Evolutionary conservation across 2,329 filamentous ascomycete genomes (phyloP).

Genomic region (Knufia fluminis): DNA sequence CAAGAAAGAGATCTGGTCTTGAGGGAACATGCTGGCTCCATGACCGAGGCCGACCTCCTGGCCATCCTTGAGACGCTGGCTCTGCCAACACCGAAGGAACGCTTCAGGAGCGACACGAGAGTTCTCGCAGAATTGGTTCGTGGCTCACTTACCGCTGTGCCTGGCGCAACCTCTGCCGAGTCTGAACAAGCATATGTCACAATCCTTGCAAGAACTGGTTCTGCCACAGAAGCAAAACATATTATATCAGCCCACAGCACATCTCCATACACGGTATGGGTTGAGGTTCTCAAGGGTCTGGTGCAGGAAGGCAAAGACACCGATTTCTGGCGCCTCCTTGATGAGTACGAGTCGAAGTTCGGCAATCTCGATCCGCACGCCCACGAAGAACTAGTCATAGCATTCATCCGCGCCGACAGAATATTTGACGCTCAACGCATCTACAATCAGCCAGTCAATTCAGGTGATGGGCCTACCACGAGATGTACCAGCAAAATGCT

Average conservation of each 20-base stretch:
- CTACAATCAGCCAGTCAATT: slow-evolving; percentile 50
- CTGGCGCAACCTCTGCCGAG: slow-evolving; percentile 30
- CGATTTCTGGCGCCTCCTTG: slow-evolving; percentile 19
- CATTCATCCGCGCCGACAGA: slow-evolving; percentile 52
- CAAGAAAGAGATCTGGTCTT: slow-evolving; percentile 27
- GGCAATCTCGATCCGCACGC: slow-evolving; percentile 30
- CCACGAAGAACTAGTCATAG: slow-evolving; percentile 47
- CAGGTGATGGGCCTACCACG: slow-evolving; percentile 33
- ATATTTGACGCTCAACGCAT: slow-evolving; percentile 56
- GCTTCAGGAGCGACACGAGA: slow-evolving; percentile 18
- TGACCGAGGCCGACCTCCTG: slow-evolving; percentile 32
- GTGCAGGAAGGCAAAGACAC: slow-evolving; percentile 42
- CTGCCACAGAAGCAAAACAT: slow-evolving; percentile 44
- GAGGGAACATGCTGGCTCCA: slow-evolving; percentile 21
- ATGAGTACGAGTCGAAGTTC: slow-evolving; percentile 20
- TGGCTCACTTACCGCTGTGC: slow-evolving; percentile 13
- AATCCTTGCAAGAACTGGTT: slow-evolving; percentile 48
- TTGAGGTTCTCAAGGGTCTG: slow-evolving; percentile 47
- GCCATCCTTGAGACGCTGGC: slow-evolving; percentile 33
- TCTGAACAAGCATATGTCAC: slow-evolving; percentile 36
- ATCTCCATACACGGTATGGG: slow-evolving; percentile 34
- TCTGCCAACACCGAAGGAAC: slow-evolving; percentile 16
- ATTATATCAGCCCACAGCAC: slow-evolving; percentile 20
- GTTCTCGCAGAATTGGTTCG: slow-evolving; percentile 17
- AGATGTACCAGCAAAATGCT: slow-evolving; percentile 48